phyloP scores from a whole-genome alignment of 2,329 filamentous ascomycete species.

The Pyrenochaeta sp. region DNA sequence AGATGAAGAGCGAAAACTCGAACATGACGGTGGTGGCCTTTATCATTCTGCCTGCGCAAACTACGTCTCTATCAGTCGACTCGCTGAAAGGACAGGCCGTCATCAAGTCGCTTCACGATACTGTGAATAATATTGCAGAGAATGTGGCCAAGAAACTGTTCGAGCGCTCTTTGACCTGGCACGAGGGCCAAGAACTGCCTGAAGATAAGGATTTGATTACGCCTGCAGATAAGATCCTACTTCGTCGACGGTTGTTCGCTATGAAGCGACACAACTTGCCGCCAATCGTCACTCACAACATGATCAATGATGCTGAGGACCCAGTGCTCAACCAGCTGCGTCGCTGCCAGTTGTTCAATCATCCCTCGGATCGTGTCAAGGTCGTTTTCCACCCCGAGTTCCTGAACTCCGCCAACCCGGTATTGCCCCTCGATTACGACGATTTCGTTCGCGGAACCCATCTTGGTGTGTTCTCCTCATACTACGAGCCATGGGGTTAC shows the following conservation, averaged over 20 bases:
- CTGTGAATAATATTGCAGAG: conserved; percentile 89
- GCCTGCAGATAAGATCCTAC: conserved; percentile 87
- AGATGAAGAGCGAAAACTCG: conserved; percentile 82
- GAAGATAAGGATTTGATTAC: conserved; percentile 97
- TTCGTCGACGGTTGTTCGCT: conserved; percentile 89
- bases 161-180: conserved; percentile 93
- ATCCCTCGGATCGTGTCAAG: conserved; percentile 94
- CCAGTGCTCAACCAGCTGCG: conserved; percentile 96
- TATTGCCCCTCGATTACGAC: conserved; percentile 95
- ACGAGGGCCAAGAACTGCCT: conserved; percentile 89
- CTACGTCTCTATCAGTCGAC: conserved; percentile 92
- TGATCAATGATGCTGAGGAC: conserved; percentile 92
- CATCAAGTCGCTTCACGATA: conserved; percentile 94
- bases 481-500: conserved; percentile 99
- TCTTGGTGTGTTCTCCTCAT: conserved; percentile 93
- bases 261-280: conserved; percentile 94
- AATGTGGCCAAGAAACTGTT: conserved; percentile 94
- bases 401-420: conserved; percentile 92
- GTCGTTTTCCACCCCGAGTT: conserved; percentile 98
- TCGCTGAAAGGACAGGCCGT: conserved; percentile 96
- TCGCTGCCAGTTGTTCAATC: conserved; percentile 95
- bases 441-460: conserved; percentile 98
- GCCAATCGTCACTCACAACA: conserved; percentile 98
- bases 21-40: conserved; percentile 97
- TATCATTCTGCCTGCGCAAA: conserved; percentile 98